These are phyloP conservation scores for Chaetomium globosum DNA, from an alignment of 2,329 filamentous ascomycete species.

Conservation along the genomic window DNA sequence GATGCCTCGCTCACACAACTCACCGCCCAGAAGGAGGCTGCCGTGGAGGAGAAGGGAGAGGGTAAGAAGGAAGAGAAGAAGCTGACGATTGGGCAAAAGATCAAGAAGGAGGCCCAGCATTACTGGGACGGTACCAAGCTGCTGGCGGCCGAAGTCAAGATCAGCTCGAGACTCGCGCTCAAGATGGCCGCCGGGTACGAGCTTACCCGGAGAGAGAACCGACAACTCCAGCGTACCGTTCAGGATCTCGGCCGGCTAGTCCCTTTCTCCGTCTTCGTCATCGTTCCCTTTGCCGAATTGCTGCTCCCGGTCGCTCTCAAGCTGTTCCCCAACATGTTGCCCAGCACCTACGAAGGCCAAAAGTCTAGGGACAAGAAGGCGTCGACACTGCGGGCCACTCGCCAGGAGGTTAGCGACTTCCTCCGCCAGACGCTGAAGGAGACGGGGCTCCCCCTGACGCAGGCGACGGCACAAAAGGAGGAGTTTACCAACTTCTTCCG, in stretches of 20 bases:
- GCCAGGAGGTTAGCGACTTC: constrained; percentile 92
- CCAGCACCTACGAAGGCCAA: constrained; percentile 93
- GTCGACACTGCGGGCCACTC: constrained; percentile 74
- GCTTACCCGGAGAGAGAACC: constrained; percentile 87
- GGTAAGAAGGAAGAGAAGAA: constrained; percentile 76
- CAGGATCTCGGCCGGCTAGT: constrained; percentile 90
- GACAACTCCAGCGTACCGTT: constrained; percentile 89
- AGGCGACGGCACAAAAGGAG: constrained; percentile 82
- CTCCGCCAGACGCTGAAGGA: constrained; percentile 86
- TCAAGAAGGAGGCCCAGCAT: constrained; percentile 90
- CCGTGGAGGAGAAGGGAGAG: constrained; percentile 61
- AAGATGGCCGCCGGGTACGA: constrained; percentile 99
- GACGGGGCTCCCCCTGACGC: constrained; percentile 86
- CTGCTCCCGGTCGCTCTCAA: constrained; percentile 88
- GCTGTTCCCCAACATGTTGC: constrained; percentile 95
- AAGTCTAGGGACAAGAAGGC: constrained; percentile 90
- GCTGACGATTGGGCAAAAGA: constrained; percentile 83
- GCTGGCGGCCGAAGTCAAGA: constrained; percentile 86
- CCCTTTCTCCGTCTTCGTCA: constrained; percentile 94
- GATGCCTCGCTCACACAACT: constrained; percentile 60
- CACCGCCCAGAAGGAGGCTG: constrained; percentile 64
- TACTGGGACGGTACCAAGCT: constrained; percentile 99
- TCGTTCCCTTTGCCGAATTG: constrained; percentile 93
- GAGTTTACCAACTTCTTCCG: constrained; percentile 97
- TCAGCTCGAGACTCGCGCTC: constrained; percentile 85